Evolutionary conservation across 495 filamentous ascomycete species (phyloP).

Genomic region (Neurospora terricola): DNA sequence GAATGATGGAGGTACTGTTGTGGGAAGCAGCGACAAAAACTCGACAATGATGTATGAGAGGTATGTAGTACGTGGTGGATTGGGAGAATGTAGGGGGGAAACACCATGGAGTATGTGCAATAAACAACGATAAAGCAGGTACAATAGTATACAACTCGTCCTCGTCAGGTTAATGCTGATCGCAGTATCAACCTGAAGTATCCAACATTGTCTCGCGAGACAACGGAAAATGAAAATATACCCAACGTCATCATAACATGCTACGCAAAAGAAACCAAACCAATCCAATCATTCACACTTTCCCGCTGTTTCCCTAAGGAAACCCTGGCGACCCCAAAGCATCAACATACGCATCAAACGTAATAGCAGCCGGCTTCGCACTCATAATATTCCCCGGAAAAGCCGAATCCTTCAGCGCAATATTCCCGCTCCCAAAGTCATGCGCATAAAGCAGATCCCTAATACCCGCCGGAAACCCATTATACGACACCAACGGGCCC

Average conservation of each 20-base stretch:
- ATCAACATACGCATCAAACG: slow-evolving; percentile 28
- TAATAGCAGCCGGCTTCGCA: slow-evolving; percentile 19
- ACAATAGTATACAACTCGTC: neutral
- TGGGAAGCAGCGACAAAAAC: neutral
- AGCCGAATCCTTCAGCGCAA: slow-evolving; percentile 29
- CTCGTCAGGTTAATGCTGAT: neutral
- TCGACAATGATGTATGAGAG: neutral
- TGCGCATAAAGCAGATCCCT: slow-evolving; percentile 18
- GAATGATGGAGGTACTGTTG: too few relatives aligned
- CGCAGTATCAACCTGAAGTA: neutral
- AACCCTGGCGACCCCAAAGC: slow-evolving; percentile 26
- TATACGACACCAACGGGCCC: slow-evolving; percentile 27
- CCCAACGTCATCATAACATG: neutral
- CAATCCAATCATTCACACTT: neutral
- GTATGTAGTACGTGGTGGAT: neutral
- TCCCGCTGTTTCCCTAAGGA: neutral
- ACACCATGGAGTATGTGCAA: neutral
- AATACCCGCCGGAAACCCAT: slow-evolving; percentile 23
- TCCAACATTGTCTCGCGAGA: neutral
- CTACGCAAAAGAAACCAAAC: neutral
- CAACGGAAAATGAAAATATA: neutral
- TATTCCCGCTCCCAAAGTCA: slow-evolving; percentile 22
- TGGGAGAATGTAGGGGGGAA: neutral
- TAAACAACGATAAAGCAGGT: neutral
- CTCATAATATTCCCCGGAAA: slow-evolving; percentile 22